Percentiles rank a stretch among this genome's conserved stretches.
These are phyloP conservation scores for Penstemon newberryi DNA, from an alignment of 257 asterid genomes.

Conservation along the genomic window DNA sequence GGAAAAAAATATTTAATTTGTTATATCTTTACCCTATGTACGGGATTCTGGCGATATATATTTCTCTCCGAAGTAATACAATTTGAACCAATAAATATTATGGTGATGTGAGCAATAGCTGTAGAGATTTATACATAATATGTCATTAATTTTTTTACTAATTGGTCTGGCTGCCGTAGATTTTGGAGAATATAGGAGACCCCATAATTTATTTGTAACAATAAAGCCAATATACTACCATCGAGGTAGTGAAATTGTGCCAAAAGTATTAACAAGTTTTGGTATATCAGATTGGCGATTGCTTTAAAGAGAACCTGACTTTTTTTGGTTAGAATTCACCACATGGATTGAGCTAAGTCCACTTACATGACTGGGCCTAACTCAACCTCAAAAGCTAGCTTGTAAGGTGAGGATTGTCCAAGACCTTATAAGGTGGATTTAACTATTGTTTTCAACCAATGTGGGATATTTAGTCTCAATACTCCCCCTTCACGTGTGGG, in stretches of 20 bases:
- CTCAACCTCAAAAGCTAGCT: too few relatives aligned
- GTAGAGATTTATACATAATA: too few relatives aligned
- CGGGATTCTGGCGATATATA: not conserved
- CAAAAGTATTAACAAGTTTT: conserved; percentile 1
- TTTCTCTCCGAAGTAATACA: not conserved
- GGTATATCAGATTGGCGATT: not conserved
- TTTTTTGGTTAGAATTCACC: too few relatives aligned
- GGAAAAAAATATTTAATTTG: not conserved
- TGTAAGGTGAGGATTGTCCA: too few relatives aligned
- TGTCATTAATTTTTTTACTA: not conserved
- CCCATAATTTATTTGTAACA: not conserved
- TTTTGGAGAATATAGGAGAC: not conserved
- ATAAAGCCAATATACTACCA: not conserved
- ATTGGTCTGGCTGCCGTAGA: not conserved
- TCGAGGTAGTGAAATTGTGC: not conserved
- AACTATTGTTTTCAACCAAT: too few relatives aligned
- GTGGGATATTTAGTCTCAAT: too few relatives aligned
- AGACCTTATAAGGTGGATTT: too few relatives aligned
- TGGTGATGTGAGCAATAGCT: not conserved
- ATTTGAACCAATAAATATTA: conserved; percentile 15
- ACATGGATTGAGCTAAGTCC: too few relatives aligned
- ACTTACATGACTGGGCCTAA: too few relatives aligned
- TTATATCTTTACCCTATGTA: conserved; percentile 13
- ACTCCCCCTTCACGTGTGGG: too few relatives aligned
- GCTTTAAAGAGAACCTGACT: too few relatives aligned